Conservation (phyloP, 1,284 basidiomycete genomes). For the Vanrija pseudolonga region DNA sequence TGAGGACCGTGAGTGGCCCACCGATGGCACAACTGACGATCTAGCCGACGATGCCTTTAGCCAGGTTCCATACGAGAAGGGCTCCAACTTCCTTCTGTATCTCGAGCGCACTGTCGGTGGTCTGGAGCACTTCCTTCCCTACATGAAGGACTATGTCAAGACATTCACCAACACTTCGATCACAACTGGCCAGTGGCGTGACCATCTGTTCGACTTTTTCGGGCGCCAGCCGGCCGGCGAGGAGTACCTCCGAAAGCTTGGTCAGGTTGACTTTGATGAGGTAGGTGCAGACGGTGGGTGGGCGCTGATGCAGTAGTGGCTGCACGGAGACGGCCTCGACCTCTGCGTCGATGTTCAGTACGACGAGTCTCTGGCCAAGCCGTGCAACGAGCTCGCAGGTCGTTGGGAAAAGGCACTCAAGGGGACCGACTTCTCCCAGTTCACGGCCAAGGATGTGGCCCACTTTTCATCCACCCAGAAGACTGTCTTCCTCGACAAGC, state of each 20-base stretch:
- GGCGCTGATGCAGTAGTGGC: slow-evolving; percentile 56
- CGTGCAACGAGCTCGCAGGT: slow-evolving; percentile 61
- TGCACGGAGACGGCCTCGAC: slow-evolving; percentile 73
- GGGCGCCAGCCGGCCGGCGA: slow-evolving; percentile 54
- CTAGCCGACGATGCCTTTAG: slow-evolving; percentile 73
- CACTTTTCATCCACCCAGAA: slow-evolving; percentile 43
- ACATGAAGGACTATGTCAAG: slow-evolving; percentile 59
- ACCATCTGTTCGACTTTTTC: slow-evolving; percentile 79
- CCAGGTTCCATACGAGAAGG: slow-evolving; percentile 68
- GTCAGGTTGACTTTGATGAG: slow-evolving; percentile 75
- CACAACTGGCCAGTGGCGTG: slow-evolving; percentile 82
- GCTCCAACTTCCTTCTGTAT: slow-evolving; percentile 65
- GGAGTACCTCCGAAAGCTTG: slow-evolving; percentile 65
- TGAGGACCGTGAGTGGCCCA: slow-evolving; percentile 31
- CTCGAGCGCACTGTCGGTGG: slow-evolving; percentile 79
- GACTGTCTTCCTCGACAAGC: slow-evolving; percentile 53
- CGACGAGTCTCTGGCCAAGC: slow-evolving; percentile 71
- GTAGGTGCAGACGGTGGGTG: slow-evolving; percentile 31
- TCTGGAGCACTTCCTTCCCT: slow-evolving; percentile 76
- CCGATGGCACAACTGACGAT: not conserved
- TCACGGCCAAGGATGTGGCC: slow-evolving; percentile 41
- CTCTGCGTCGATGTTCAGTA: slow-evolving; percentile 80
- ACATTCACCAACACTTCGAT: slow-evolving; percentile 66
- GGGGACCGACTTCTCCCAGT: slow-evolving; percentile 45
- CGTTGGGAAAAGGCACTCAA: slow-evolving; percentile 70